Evolutionary conservation across 2,329 filamentous ascomycete species (phyloP).

Genomic region (Stachybotrys chlorohalonatus): DNA sequence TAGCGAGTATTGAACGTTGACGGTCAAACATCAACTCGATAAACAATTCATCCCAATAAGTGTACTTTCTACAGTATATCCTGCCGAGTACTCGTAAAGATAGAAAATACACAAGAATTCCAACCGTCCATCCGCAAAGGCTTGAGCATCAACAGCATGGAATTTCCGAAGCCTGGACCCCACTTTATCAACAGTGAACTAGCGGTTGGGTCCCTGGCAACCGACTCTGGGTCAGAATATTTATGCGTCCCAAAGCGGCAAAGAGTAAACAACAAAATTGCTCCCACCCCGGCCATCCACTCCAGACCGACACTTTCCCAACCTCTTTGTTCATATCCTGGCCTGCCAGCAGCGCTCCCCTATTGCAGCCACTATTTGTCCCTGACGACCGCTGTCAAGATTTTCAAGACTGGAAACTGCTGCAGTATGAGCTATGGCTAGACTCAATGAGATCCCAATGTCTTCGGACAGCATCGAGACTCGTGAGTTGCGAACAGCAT

Average conservation of each 20-base stretch:
- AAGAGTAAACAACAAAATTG: conserved; percentile 24
- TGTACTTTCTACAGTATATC: too few species aligned
- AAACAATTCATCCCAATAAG: too few species aligned
- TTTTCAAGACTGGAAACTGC: neutral
- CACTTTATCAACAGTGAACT: too few species aligned
- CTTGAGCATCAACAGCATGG: too few species aligned
- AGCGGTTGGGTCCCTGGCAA: conserved; percentile 17
- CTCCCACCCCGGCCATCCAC: conserved; percentile 3
- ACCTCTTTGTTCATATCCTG: conserved; percentile 8
- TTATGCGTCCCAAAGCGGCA: conserved; percentile 3
- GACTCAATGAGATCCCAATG: conserved; percentile 66
- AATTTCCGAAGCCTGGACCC: too few species aligned
- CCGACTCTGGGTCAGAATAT: conserved; percentile 3
- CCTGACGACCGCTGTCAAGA: too few species aligned
- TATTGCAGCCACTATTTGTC: neutral
- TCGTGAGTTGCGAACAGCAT: conserved; percentile 39
- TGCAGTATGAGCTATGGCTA: conserved; percentile 55
- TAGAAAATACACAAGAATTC: too few species aligned
- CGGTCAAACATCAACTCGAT: too few species aligned
- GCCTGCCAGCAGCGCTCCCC: neutral
- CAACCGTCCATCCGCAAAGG: too few species aligned
- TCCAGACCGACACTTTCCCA: conserved; percentile 12
- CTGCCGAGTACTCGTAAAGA: too few species aligned
- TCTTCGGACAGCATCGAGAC: conserved; percentile 63
- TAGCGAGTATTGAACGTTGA: too few species aligned